Conservation (phyloP, 768 basidiomycete species). For the Pleurotus pulmonarius region DNA sequence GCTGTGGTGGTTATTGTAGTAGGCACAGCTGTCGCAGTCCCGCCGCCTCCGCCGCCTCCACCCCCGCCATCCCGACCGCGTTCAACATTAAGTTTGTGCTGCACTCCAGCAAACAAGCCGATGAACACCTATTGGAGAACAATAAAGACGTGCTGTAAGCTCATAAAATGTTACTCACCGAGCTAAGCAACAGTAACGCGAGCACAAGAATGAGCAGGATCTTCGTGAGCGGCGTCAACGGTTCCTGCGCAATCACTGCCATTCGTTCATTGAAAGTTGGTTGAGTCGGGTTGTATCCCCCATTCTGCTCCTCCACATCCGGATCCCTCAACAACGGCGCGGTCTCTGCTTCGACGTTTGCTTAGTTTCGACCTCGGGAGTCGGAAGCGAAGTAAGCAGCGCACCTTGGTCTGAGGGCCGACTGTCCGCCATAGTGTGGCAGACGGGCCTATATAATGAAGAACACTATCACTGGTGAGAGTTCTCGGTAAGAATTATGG, state of each 20-base stretch:
- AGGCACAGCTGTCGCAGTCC: conserved; percentile 13
- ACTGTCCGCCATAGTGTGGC: conserved; percentile 42
- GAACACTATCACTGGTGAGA: too few species aligned
- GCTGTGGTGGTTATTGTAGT: conserved; percentile 36
- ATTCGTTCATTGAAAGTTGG: conserved; percentile 39
- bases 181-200: conserved; percentile 74
- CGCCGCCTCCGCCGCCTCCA: conserved; percentile 16
- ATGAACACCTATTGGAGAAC: conserved; percentile 60
- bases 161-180: conserved; percentile 31
- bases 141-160: neutral
- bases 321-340: conserved; percentile 60
- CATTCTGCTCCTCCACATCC: conserved; percentile 24
- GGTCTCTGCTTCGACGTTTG: conserved; percentile 39
- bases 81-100: conserved; percentile 66
- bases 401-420: too few species aligned
- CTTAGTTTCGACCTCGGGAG: conserved; percentile 34
- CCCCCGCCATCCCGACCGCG: conserved; percentile 32
- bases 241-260: conserved; percentile 62
- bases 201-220: conserved; percentile 74
- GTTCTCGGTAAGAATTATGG: too few species aligned
- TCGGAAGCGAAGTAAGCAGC: conserved; percentile 30
- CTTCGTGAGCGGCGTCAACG: conserved; percentile 81
- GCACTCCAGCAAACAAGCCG: conserved; percentile 88
- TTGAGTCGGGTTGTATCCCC: conserved; percentile 23
- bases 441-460: neutral